Evolutionary conservation across 1,284 basidiomycete genomes (phyloP).

Genomic region (Vanrija sp.): DNA sequence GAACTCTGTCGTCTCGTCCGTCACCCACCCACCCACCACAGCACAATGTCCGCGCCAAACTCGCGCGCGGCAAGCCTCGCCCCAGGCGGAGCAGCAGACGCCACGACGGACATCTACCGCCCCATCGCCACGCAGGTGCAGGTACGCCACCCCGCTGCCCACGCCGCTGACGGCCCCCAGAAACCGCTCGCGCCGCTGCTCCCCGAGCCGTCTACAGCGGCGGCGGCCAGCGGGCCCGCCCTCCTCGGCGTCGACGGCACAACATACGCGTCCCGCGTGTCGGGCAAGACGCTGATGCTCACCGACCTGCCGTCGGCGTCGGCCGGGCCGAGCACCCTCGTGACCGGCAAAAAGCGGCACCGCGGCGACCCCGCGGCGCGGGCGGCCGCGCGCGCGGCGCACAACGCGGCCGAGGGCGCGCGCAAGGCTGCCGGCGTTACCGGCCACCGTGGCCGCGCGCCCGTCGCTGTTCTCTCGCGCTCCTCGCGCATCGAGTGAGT

Average conservation of each 20-base stretch:
- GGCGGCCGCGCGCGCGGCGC: slow-evolving; percentile 12
- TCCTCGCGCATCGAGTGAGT: slow-evolving; percentile 28
- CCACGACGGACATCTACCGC: no score
- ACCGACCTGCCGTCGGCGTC: slow-evolving; percentile 9
- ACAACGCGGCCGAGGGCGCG: not conserved
- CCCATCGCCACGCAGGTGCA: no score
- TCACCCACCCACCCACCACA: no score
- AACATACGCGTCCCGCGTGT: slow-evolving; percentile 29
- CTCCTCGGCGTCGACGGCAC: slow-evolving; percentile 24
- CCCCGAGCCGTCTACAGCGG: not conserved
- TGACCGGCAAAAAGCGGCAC: slow-evolving; percentile 33
- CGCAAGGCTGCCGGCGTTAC: slow-evolving; percentile 3
- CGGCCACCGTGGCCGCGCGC: slow-evolving; percentile 12
- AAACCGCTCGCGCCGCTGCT: slow-evolving; percentile 21
- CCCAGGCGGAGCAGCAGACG: no score
- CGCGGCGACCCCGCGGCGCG: slow-evolving; percentile 21
- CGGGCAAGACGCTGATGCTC: slow-evolving; percentile 34
- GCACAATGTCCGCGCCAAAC: no score
- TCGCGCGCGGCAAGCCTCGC: no score
- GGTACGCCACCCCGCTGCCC: no score
- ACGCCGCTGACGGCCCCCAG: not conserved
- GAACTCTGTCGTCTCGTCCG: no score
- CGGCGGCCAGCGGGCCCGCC: slow-evolving; percentile 11
- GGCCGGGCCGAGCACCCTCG: slow-evolving; percentile 11
- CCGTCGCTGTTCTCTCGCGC: slow-evolving; percentile 7